Evolutionary conservation across 1,284 basidiomycete genomes (phyloP), one percentile per base, ranked within the genome.

Genomic region (Fomitiporia mediterranea): DNA sequence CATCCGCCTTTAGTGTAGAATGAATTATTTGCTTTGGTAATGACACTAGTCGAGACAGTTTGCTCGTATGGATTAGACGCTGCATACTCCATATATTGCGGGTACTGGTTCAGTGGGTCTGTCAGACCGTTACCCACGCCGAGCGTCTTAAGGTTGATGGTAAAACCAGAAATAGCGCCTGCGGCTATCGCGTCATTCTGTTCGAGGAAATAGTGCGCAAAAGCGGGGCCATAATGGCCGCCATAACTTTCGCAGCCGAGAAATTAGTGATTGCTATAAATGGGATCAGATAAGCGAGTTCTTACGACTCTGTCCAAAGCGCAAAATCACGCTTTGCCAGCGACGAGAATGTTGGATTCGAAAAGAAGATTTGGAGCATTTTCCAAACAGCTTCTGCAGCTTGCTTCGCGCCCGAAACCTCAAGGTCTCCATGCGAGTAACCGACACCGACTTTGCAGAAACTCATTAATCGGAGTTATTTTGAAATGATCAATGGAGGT

Each of bases 331-430:
- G 74, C 19, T 66, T 67, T 38, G 75, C 69, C 53, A 77, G 78
- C 48, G 81, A 78, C 28, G 77, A 71, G 65, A 85, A 86, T 51
- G 78, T 74, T 30, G 76, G 66, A 64, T 85, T 77, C 11, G 74
- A 68, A 50, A 88, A 74, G 69, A 85, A 86, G 17, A 86, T 80
- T 67, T 88, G 85, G 53, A 89, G 67, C 65, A 86, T 83, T 40
- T 70, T 73, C 79, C 82, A 88, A 7, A 83, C 69, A 62, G 82
- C 82, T 8, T 70, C 66, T 0, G 82, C 83, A 5, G 82, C 82
- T 58, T 77, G 66, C 51, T 75, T 70, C 4, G 80, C 79, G 4
- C 78, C 82, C 9, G 74, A 72, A 23, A 82, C 79, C 3, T 67
- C 72, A 35, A 71, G 64, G 7, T 69, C 69, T 15, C 82, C 81